Evolutionary conservation across 805 yeast genomes (phyloP).

Genomic region (Cyberlindnera amylophila): DNA sequence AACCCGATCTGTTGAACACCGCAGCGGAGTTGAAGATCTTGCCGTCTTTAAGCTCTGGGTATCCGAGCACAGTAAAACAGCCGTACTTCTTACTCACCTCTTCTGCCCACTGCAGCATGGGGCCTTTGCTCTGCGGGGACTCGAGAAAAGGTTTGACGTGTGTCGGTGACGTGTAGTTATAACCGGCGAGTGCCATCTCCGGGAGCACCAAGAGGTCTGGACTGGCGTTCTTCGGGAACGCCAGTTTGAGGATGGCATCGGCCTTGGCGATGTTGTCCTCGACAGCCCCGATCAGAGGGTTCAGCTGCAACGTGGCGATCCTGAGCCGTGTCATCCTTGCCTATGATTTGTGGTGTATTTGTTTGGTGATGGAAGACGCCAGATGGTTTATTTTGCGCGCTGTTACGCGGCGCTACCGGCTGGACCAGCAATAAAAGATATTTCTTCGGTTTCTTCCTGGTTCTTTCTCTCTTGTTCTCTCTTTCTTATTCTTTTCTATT

Average conservation of each 20-base stretch:
- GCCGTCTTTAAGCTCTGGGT: slow-evolving; percentile 53
- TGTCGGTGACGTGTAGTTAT: slow-evolving; percentile 52
- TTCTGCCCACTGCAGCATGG: slow-evolving; percentile 53
- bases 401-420: too few species aligned
- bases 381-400: too few species aligned
- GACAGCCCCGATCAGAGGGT: slow-evolving; percentile 58
- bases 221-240: slow-evolving; percentile 25
- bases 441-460: too few species aligned
- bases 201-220: slow-evolving; percentile 78
- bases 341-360: too few species aligned
- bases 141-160: slow-evolving; percentile 58
- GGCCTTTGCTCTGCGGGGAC: slow-evolving; percentile 36
- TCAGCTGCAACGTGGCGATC: slow-evolving; percentile 66
- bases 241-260: slow-evolving; percentile 21
- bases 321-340: slow-evolving; percentile 31
- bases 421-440: too few species aligned
- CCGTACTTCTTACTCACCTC: slow-evolving; percentile 43
- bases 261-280: slow-evolving; percentile 52
- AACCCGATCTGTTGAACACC: slow-evolving; percentile 57
- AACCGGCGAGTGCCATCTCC: slow-evolving; percentile 82
- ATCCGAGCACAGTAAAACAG: slow-evolving; percentile 76
- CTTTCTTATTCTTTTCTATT: too few species aligned
- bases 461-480: too few species aligned
- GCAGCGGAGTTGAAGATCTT: slow-evolving; percentile 67
- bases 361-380: too few species aligned